Conservation (phyloP, 306 rosid genomes). For the Medicago arabica region DNA sequence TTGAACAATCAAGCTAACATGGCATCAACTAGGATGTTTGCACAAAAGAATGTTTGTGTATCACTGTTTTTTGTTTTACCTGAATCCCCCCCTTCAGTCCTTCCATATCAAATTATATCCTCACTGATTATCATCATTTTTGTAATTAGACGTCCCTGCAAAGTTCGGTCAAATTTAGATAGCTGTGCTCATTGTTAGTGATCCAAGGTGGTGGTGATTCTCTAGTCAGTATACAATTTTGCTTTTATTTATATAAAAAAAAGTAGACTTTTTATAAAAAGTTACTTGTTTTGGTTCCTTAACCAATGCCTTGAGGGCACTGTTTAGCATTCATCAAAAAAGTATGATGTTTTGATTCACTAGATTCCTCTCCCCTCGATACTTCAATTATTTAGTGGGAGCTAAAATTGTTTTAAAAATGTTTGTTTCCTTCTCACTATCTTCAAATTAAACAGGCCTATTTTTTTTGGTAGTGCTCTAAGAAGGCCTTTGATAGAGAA, state of each 20-base stretch:
- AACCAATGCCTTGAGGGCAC: too few species aligned
- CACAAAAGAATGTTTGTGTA: conserved; percentile 42
- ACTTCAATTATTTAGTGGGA: too few species aligned
- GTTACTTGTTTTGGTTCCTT: too few species aligned
- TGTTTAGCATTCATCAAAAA: too few species aligned
- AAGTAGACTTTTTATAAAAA: too few species aligned
- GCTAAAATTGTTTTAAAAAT: too few species aligned
- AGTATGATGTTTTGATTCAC: too few species aligned
- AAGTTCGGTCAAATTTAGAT: conserved; percentile 55
- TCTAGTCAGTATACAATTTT: background rate
- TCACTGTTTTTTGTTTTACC: conserved; percentile 34
- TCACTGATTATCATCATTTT: conserved; percentile 56
- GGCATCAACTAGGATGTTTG: conserved; percentile 52
- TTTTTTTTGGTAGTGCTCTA: too few species aligned
- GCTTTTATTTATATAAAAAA: background rate
- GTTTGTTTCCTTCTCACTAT: too few species aligned
- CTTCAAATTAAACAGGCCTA: too few species aligned
- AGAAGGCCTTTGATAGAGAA: too few species aligned
- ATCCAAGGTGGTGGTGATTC: conserved; percentile 26
- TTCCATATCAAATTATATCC: conserved; percentile 38
- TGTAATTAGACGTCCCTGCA: conserved; percentile 64
- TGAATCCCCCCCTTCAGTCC: background rate
- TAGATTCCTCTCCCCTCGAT: too few species aligned
- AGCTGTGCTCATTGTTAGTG: conserved; percentile 50
- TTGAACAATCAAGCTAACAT: conserved; percentile 88